phyloP scores from a whole-genome alignment of 441 rosid species.

The Viola pubescens region DNA sequence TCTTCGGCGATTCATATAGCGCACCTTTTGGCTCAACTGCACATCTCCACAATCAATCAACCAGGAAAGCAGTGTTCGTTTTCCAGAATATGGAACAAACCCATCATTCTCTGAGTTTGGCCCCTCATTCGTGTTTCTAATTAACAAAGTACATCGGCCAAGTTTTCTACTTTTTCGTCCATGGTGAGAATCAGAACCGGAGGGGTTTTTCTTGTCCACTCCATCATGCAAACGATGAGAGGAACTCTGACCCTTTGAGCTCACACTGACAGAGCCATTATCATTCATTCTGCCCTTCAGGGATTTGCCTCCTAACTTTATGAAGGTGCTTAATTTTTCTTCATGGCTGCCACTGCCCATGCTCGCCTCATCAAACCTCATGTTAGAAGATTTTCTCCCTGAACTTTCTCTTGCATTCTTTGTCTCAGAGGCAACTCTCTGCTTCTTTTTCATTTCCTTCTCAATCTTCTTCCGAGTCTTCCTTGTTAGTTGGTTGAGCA shows the following conservation, averaged over 20 bases:
- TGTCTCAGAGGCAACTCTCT: slow-evolving; percentile 38
- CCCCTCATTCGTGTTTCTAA: slow-evolving; percentile 58
- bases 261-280: slow-evolving; percentile 27
- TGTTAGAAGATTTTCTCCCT: slow-evolving; percentile 32
- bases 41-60: slow-evolving; percentile 78
- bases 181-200: slow-evolving; percentile 44
- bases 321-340: slow-evolving; percentile 62
- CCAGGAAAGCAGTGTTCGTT: slow-evolving; percentile 84
- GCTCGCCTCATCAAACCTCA: slow-evolving; percentile 49
- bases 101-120: slow-evolving; percentile 57
- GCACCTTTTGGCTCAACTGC: slow-evolving; percentile 81
- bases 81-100: slow-evolving; percentile 75
- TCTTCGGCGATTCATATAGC: slow-evolving; percentile 69
- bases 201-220: slow-evolving; percentile 29
- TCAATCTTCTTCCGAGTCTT: slow-evolving; percentile 70
- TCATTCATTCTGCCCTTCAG: slow-evolving; percentile 38
- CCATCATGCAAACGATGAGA: slow-evolving; percentile 20
- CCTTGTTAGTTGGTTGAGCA: slow-evolving; percentile 76
- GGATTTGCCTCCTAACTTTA: slow-evolving; percentile 49
- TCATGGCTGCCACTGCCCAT: slow-evolving; percentile 54
- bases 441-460: slow-evolving; percentile 68
- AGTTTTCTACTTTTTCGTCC: slow-evolving; percentile 72
- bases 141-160: slow-evolving; percentile 82
- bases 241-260: slow-evolving; percentile 34
- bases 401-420: slow-evolving; percentile 37